Evolutionary conservation across 305 asterid genomes (phyloP), one percentile per base, ranked within the genome.

Genomic region (Fraxinus greggii): DNA sequence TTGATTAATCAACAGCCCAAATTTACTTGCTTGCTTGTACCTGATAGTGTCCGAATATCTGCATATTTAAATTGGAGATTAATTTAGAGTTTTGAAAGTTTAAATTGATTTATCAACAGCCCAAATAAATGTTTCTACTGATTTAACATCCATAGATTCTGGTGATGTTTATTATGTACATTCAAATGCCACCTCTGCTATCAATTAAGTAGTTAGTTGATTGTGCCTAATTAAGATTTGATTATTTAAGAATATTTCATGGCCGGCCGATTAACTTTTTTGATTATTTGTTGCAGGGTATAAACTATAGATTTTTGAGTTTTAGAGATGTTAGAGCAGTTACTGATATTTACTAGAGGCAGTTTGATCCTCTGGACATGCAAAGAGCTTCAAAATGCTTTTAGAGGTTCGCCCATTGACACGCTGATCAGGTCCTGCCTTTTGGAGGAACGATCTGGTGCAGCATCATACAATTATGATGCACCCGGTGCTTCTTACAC

Each of bases 281-380:
- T 28, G 0, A 2, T 65, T 83, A 59, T 80, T 86, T 29, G 77
- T 84, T 83, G 84, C 94, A 93, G 97, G 87, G 32, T 78, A 72
- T 69, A 77, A 61, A 78, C 42, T 36, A 7, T 36, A 36, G 42
- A 78, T 69, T 72, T 36, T 79, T 82, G 80, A 78, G 86, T 56
- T 80, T 59, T 61, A 85, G 83, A 87, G 81, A 95, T 95, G 98
- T 90, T 94, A 82, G 99, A 95, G 86, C 98, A 94, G 87, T 85
- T 95, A 76, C 88, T 95, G 51, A 95, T 95, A 84, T 95, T 94
- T 79, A 94, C 98, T 7, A 87, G 99, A 88, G 98, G 98, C 74
- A 97, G 99, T 17, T 82, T 95, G 89, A 95, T 95, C 94, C 99
- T 95, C 89, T 95, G 99, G 99, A 92, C 97, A 6, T 95, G 93